Evolutionary conservation across 2,329 filamentous ascomycete genomes (phyloP), one percentile per base, ranked within the genome.

Genomic region (Hypoxylon sp.): DNA sequence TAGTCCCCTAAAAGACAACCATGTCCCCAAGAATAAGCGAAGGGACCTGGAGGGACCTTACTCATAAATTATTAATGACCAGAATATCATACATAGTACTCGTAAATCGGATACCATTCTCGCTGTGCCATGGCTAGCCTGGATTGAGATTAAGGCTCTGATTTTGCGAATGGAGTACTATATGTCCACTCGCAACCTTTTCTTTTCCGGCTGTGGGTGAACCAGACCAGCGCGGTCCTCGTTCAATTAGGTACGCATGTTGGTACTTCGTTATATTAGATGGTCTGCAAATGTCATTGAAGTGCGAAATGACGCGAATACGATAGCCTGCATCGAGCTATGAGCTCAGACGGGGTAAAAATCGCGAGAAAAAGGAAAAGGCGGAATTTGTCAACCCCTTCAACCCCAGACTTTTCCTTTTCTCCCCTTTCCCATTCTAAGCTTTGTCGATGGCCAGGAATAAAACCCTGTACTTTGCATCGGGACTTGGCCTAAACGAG

Each of bases 381-480:
- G 62, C 65, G 66, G 66, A 64, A 66, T 63, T 27, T 27, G 25
- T 27, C 25, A 27, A 27, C 25, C 25, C 25, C 49, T 0, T 37
- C 49, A 64, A 69, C 66, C 69, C 66, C 69, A 64, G 68, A 71
- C 59, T 59, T 46, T 62, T 61, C 22, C 14, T 37, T 35, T 50
- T 51, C 57, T 68, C 61, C 58, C 68, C 64, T 65, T 70, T 65
- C 68, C 61, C 61, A 70, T 42, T 54, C 44, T 33, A 37, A 33
- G 31, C 49, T 35, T 42, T 40, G 40, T 27, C 22, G 54, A 49
- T 42, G 40, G 30, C 57, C 61, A 57, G 49, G 64, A 61, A 66
- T 55, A 22, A 22, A 62, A 51, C 68, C 68, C 48, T 61, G 62
- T 46, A 25, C 61, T 51, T 66, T 48, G 62, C 69, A 66, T 64